phyloP scores from a whole-genome alignment of 176 grass and related monocot species.

The Themeda triandra region DNA sequence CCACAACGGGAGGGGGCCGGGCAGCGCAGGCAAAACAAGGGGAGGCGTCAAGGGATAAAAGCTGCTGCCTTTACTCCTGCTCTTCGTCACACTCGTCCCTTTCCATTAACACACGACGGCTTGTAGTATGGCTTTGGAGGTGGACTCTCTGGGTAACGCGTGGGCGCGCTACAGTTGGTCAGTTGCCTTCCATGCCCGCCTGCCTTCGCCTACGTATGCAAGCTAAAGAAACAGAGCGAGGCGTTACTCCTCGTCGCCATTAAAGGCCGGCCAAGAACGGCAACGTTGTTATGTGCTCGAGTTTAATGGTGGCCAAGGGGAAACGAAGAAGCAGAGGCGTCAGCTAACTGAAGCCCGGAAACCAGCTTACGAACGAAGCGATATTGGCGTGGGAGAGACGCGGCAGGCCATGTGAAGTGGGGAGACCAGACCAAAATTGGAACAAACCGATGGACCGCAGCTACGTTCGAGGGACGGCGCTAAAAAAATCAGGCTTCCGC shows the following conservation, averaged over 20 bases:
- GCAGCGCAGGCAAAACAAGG: neutral
- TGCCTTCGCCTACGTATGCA: neutral
- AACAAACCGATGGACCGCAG: neutral
- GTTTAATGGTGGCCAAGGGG: neutral
- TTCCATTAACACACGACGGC: slow-evolving; percentile 7
- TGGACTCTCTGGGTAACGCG: slow-evolving; percentile 6
- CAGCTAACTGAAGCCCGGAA: neutral
- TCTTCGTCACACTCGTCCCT: neutral
- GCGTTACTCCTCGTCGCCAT: slow-evolving; percentile 30
- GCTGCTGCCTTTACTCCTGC: slow-evolving; percentile 11
- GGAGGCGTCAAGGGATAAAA: neutral
- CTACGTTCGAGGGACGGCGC: neutral
- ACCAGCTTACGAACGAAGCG: neutral
- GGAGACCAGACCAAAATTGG: neutral
- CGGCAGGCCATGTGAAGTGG: neutral
- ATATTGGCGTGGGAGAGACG: slow-evolving; percentile 11
- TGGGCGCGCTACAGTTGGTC: slow-evolving; percentile 28
- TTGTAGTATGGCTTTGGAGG: neutral
- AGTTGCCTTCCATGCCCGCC: slow-evolving; percentile 25
- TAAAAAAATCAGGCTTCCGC: slow-evolving; percentile 30
- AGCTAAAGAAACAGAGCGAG: neutral
- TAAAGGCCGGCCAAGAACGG: slow-evolving; percentile 30
- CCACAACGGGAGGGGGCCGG: neutral
- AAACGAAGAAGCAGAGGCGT: neutral
- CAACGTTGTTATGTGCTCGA: neutral